phyloP scores from a whole-genome alignment of 441 rosid species.

The Rhodomyrtus psidioides region DNA sequence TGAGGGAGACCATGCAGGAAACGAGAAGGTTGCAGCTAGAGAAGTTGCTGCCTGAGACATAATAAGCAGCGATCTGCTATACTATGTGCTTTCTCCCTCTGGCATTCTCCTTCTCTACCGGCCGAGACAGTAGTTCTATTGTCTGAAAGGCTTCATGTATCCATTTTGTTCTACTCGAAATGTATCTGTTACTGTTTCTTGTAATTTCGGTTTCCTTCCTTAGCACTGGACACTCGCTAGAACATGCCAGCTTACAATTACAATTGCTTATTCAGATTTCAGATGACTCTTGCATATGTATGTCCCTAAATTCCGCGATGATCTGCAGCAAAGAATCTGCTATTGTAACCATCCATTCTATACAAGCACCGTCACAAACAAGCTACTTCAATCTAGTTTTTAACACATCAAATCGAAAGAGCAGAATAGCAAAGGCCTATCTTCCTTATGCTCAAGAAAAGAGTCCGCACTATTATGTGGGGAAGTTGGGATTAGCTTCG shows the following conservation, averaged over 20 bases:
- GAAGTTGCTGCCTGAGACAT: neutral
- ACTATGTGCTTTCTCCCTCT: neutral
- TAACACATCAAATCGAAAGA: neutral
- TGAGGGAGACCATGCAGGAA: constrained; percentile 45
- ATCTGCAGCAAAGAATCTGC: neutral
- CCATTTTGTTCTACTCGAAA: neutral
- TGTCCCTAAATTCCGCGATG: neutral
- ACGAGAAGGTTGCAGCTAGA: neutral
- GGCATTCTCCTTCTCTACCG: neutral
- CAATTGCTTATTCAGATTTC: neutral
- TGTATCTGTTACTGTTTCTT: neutral
- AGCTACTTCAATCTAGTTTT: neutral
- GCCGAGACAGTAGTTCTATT: neutral
- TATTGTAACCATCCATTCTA: neutral
- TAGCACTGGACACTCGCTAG: neutral
- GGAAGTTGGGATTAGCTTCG: neutral
- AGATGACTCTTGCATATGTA: neutral
- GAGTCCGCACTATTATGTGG: neutral
- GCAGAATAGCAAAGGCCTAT: neutral
- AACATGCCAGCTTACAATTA: neutral
- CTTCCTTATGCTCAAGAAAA: neutral
- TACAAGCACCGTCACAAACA: neutral
- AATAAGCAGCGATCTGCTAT: neutral
- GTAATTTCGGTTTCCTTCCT: neutral
- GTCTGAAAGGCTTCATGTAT: neutral